Base-by-base conservation (phyloP, 352 stramenopile species). In the Phytophthora syringae region DNA sequence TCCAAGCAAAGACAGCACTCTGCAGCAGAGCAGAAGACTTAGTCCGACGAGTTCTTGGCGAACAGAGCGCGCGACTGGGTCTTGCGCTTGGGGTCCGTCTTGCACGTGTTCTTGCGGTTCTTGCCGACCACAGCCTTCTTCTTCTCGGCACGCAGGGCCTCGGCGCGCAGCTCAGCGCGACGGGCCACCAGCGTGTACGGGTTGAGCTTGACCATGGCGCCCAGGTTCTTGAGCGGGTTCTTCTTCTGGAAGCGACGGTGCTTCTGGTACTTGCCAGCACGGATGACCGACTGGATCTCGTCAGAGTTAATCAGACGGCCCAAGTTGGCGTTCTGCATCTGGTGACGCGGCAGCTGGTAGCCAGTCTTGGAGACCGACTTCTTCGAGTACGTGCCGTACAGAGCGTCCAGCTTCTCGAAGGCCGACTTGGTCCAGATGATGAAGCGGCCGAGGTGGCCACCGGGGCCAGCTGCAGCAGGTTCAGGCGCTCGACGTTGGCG, bases 241-340 rank as follows among this genome's bases (percentile, higher is more conserved):
- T 98, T 98, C 93, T 99, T 99, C 67, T 97, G 90, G 70, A 96
- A 87, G 70, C 92, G 88, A 64, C 81, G 92, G 65, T 88, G 80
- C 76, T 91, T 93, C 62, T 86, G 72, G 72, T 95, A 93, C 84
- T 98, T 98, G 71, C 92, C 92, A 27, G 97, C 86, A 71, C 97
- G 97, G 52, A 99, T 67, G 49, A 99, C 95, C 66, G 89, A 98
- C 87, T 99, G 97, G 76, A 99, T 97, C 82, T 94, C 86, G 74
- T 99, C 97, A 36, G 95, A 99, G 94, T 99, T 99, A 70, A 99
- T 99, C 75, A 99, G 90, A 94, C 97, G 97, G 64, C 95, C 96
- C 47, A 99, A 75, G 84, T 99, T 98, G 64, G 97, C 97, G 79
- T 99, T 99, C 79, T 89, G 93, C 93, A 99, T 98, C 64, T 91